These are phyloP conservation scores for Verticillium tricorpus DNA, from an alignment of 2,329 filamentous ascomycete genomes.

Conservation along the genomic window DNA sequence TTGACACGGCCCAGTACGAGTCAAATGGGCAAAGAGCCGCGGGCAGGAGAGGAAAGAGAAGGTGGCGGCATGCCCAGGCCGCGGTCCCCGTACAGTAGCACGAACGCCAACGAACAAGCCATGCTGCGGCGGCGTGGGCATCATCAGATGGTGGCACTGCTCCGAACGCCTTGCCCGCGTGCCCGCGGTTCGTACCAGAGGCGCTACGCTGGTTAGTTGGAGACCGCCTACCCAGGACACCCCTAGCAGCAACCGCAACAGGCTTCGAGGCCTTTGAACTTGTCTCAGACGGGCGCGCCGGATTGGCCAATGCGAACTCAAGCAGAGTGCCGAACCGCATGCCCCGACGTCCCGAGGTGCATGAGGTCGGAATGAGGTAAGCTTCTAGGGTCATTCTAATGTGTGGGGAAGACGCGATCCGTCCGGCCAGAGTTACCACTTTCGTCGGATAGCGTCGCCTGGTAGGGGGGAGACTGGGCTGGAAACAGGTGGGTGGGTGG, in stretches of 20 bases:
- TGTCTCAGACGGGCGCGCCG: neutral
- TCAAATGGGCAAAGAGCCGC: neutral
- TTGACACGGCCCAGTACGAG: neutral
- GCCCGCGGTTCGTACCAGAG: no score
- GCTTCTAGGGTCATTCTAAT: neutral
- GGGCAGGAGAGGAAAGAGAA: neutral
- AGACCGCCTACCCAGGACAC: neutral
- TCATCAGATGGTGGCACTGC: neutral
- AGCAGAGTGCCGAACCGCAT: neutral
- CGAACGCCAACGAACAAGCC: neutral
- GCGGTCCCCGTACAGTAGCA: neutral
- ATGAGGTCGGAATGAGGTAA: neutral
- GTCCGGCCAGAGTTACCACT: neutral
- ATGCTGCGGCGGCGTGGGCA: neutral
- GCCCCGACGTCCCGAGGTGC: neutral
- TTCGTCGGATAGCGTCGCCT: neutral
- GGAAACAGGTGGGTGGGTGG: neutral
- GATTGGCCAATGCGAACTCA: neutral
- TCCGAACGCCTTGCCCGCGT: no score
- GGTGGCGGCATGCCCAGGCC: neutral
- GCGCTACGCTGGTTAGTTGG: neutral
- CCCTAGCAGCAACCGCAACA: neutral
- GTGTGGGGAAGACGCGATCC: neutral
- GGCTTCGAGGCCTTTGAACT: neutral
- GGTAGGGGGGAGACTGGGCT: neutral